Conservation (phyloP, 208 protist species). For the Leishmania mexicana region DNA sequence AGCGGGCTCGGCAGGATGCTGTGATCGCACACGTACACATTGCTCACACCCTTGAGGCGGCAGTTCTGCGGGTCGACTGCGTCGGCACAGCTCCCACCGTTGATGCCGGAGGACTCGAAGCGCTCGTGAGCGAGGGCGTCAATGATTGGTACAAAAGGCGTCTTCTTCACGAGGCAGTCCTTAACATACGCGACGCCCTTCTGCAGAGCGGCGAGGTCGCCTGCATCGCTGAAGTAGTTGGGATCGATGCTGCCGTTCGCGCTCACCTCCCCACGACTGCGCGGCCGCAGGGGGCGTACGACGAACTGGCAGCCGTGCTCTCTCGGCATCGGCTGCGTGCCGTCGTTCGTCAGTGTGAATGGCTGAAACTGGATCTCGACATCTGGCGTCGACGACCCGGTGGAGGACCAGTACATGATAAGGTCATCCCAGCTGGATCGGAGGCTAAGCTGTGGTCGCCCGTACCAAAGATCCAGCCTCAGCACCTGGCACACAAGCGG, state of each 20-base stretch:
- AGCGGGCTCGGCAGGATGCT: slow-evolving; percentile 65
- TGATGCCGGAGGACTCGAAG: slow-evolving; percentile 69
- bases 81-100: slow-evolving; percentile 59
- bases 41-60: slow-evolving; percentile 53
- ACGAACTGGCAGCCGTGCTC: slow-evolving; percentile 82
- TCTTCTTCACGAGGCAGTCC: slow-evolving; percentile 49
- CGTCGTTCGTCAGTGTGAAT: slow-evolving; percentile 83
- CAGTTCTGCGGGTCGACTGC: slow-evolving; percentile 60
- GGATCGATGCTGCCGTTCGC: slow-evolving; percentile 68
- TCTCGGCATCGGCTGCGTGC: slow-evolving; percentile 44
- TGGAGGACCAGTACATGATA: slow-evolving; percentile 68
- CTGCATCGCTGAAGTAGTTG: slow-evolving; percentile 57
- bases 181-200: slow-evolving; percentile 64
- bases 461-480: slow-evolving; percentile 38
- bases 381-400: slow-evolving; percentile 42
- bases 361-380: slow-evolving; percentile 83
- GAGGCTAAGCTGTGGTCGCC: slow-evolving; percentile 44
- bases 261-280: slow-evolving; percentile 59
- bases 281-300: slow-evolving; percentile 62
- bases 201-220: slow-evolving; percentile 48
- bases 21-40: slow-evolving; percentile 80
- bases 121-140: slow-evolving; percentile 49
- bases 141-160: slow-evolving; percentile 47
- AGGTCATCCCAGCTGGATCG: slow-evolving; percentile 84
- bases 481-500: slow-evolving; percentile 56